Conservation (phyloP, 495 filamentous ascomycete species). For the Podospora conica region DNA sequence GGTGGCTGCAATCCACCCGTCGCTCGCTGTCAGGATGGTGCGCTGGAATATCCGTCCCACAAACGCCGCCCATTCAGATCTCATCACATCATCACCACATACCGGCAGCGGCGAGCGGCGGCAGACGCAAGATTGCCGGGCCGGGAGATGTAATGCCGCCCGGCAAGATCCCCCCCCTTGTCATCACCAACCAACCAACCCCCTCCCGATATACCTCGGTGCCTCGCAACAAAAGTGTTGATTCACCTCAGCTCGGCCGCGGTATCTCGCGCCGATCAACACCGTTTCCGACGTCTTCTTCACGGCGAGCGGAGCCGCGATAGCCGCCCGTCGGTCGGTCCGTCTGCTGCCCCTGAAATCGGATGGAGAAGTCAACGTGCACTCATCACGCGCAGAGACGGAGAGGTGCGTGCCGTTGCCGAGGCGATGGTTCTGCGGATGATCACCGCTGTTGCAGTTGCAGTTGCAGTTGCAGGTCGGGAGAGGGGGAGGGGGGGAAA, state of each 20-base stretch:
- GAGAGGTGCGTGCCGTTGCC: not conserved
- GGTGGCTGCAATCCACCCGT: not conserved
- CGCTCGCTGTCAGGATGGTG: too few relatives aligned
- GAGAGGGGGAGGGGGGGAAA: too few relatives aligned
- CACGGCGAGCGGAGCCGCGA: too few relatives aligned
- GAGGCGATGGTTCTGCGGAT: not conserved
- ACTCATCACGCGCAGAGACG: not conserved
- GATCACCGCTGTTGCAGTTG: not conserved
- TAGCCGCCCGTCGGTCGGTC: too few relatives aligned
- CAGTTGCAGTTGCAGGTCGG: too few relatives aligned
- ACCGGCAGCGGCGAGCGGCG: not conserved
- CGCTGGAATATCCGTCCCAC: not conserved
- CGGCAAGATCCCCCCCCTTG: not conserved
- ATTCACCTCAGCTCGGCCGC: not conserved
- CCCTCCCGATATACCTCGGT: not conserved
- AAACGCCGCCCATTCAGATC: not conserved
- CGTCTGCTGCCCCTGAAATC: too few relatives aligned
- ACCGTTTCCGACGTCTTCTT: not conserved
- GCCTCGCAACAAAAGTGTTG: not conserved
- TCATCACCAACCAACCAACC: not conserved
- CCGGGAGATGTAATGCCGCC: not conserved
- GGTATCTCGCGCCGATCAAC: not conserved
- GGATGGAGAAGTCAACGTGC: too few relatives aligned
- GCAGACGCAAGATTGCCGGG: not conserved
- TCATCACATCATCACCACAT: not conserved